phyloP scores from a whole-genome alignment of 129 eudicot genomes.

The sunflower (Helianthus annuus) region DNA sequence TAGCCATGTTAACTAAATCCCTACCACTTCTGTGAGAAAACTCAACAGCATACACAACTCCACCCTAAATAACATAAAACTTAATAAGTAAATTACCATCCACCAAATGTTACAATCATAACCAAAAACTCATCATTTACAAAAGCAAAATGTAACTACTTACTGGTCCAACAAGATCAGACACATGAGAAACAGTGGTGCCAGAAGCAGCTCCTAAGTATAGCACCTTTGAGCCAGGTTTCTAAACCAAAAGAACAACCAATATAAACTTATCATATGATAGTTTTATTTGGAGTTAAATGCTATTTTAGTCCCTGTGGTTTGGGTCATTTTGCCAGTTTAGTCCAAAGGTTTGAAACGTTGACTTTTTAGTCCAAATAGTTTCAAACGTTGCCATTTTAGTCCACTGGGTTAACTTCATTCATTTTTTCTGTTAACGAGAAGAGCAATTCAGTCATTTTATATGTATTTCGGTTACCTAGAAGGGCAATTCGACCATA shows the following conservation, averaged over 20 bases:
- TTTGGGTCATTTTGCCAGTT: too few relatives aligned
- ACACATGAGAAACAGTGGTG: conserved; percentile 90
- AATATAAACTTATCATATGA: neutral
- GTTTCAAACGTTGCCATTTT: too few relatives aligned
- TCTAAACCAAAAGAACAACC: conserved; percentile 32
- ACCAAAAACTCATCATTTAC: neutral
- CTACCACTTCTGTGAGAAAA: conserved; percentile 95
- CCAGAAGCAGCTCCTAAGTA: conserved; percentile 99
- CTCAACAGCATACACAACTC: conserved; percentile 89
- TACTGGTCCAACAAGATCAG: conserved; percentile 97
- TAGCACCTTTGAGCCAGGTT: conserved; percentile 87
- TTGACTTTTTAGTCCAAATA: too few relatives aligned
- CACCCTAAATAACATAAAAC: conserved; percentile 36
- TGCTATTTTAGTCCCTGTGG: too few relatives aligned
- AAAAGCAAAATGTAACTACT: conserved; percentile 9
- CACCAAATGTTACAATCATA: neutral
- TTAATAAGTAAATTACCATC: neutral
- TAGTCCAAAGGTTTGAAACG: too few relatives aligned
- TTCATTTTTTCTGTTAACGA: too few relatives aligned
- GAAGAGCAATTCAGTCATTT: too few relatives aligned
- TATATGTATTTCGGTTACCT: too few relatives aligned
- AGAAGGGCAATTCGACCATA: too few relatives aligned
- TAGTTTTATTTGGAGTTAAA: neutral
- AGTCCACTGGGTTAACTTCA: too few relatives aligned
- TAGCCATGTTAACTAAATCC: conserved; percentile 90